These are phyloP conservation scores for Aspergillus wentii DNA, from an alignment of 495 filamentous ascomycete genomes.

Conservation along the genomic window DNA sequence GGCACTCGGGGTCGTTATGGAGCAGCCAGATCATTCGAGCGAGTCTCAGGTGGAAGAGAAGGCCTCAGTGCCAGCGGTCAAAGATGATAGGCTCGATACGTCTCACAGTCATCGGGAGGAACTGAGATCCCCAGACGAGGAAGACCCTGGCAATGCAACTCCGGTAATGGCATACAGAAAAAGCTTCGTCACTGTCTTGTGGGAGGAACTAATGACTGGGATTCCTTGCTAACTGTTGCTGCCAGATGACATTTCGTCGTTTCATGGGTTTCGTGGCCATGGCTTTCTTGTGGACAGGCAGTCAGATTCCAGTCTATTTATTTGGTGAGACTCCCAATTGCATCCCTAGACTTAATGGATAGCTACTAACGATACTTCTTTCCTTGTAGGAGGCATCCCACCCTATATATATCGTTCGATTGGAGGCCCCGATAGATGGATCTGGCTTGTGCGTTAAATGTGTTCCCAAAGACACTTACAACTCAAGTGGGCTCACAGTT, in stretches of 20 bases:
- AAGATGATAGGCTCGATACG: too few species aligned
- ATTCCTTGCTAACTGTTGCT: too few species aligned
- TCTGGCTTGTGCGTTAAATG: conserved; percentile 76
- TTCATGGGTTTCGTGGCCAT: conserved; percentile 59
- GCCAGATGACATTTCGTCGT: conserved; percentile 50
- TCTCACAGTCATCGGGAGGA: too few species aligned
- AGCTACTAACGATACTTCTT: conserved; percentile 1
- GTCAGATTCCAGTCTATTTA: conserved; percentile 60
- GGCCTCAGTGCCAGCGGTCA: too few species aligned
- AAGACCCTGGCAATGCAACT: too few species aligned
- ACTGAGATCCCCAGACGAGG: too few species aligned
- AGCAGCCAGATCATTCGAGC: conserved; percentile 8
- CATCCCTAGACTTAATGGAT: background rate
- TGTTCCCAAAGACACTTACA: too few species aligned
- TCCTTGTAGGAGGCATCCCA: conserved; percentile 46
- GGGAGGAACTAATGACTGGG: too few species aligned
- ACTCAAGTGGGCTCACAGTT: too few species aligned
- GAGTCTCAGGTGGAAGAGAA: conserved; percentile 24
- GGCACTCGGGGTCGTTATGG: background rate
- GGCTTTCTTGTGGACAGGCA: conserved; percentile 63
- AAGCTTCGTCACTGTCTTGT: too few species aligned
- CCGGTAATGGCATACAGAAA: too few species aligned
- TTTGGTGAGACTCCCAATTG: conserved; percentile 35
- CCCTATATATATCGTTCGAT: conserved; percentile 62
- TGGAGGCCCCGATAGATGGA: conserved; percentile 61